Conservation (phyloP, 208 protist species). For the Balamuthia mandrillaris region DNA sequence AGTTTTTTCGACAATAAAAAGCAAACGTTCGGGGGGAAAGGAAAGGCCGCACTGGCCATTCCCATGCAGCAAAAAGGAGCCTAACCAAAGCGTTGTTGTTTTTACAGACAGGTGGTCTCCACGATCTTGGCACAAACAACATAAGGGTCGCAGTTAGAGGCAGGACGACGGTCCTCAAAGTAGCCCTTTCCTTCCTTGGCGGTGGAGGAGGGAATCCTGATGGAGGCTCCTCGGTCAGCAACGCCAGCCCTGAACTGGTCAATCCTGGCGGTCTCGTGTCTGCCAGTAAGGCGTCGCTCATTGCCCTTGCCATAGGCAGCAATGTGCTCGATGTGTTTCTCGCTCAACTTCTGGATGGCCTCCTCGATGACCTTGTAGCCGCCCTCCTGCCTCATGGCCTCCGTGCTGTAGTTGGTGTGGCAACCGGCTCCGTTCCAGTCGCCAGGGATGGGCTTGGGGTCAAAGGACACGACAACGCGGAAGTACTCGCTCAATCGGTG, state of each 20-base stretch:
- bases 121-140: slow-evolving; percentile 88
- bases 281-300: slow-evolving; percentile 76
- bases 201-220: slow-evolving; percentile 90
- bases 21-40: no score
- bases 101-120: slow-evolving; percentile 48
- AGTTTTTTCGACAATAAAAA: no score
- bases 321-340: slow-evolving; percentile 72
- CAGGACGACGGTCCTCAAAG: slow-evolving; percentile 94
- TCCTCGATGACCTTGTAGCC: slow-evolving; percentile 66
- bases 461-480: slow-evolving; percentile 71
- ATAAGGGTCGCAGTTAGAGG: slow-evolving; percentile 93
- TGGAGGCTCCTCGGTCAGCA: slow-evolving; percentile 82
- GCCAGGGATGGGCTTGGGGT: slow-evolving; percentile 89
- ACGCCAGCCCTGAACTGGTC: slow-evolving; percentile 72
- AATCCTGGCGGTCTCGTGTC: slow-evolving; percentile 77
- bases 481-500: slow-evolving; percentile 77
- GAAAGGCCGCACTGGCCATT: no score
- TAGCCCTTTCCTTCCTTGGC: slow-evolving; percentile 87
- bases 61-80: background rate
- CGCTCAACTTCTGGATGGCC: slow-evolving; percentile 65
- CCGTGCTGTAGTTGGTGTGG: slow-evolving; percentile 96
- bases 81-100: background rate
- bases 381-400: slow-evolving; percentile 75
- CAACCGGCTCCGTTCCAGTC: slow-evolving; percentile 96
- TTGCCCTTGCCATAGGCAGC: slow-evolving; percentile 74